Base-by-base conservation (phyloP, 2,329 filamentous ascomycete species). In the Epichloe sylvatica region DNA sequence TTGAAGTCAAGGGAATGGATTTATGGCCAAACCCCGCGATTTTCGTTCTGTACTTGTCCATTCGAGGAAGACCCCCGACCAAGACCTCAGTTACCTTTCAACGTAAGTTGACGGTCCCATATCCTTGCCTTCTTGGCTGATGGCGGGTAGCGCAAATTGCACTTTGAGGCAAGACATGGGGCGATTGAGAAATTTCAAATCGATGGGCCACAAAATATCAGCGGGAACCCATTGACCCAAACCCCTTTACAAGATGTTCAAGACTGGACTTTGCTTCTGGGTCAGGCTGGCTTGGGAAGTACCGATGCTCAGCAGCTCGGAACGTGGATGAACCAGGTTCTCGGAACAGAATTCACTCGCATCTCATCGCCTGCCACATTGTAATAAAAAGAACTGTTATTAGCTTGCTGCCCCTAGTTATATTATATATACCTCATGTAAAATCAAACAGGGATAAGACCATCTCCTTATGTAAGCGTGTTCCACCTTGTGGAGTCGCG, bases 11-110 rank as follows among this genome's bases (percentile, higher is more conserved):
- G 69, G 3, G 77, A 81, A 11, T 96, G 89, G 88, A 83, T 84
- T 51, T 95, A 84, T 65, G 78, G 78, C 2, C 89, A 95, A 67
- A 95, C 90, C 2, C 90, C 90, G 1, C 82, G 83, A 49, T 96
- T 95, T 63, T 80, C 76, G 7, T 81, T 91, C 56, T 80, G 78
- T 3, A 81, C 76, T 3, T 69, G 76, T 62, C 67, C 82, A 37
- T 75, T 74, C 53, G 70, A 79, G 54, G 70, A 79, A 40, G 72
- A 84, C 65, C 69, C 77, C 50, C 68, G 80, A 50, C 66, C 74
- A 52, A 70, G 79, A 38, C 77, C 78, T 1, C 57, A 63, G 0
- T 52, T 77, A 12, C 75, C 77, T 1, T 60, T 67, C 12, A 64
- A 69, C 21, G 65, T 83, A 54, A 64, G 66, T 55, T 11, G 3